Base-by-base conservation (phyloP, 371 early-diverging fungal species). In the Rhizopus microsporus region DNA sequence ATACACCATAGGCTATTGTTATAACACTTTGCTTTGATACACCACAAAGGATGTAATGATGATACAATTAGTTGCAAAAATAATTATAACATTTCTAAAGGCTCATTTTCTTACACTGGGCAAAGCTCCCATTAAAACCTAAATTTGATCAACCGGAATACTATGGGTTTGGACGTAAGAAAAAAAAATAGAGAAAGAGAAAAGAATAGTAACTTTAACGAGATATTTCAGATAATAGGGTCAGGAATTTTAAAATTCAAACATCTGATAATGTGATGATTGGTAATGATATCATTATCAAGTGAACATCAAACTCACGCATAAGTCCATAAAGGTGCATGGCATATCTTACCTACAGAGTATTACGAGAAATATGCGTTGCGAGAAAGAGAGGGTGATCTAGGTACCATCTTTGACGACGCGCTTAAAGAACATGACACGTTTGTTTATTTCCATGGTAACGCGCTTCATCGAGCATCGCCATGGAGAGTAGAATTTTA, bases 111-210 rank as follows among this genome's bases (percentile, higher is more conserved):
- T 52, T 71, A 7, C 63, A 78, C 44, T 73, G 75, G 78, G 43
- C 73, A 17, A 60, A 62, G 23, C 59, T 56, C 30, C 78, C 78
- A 4, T 51, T 65, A 15, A 15, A 35, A 29, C 39, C 71, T 7
- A 54, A 62, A 38, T 73, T 64, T 23, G 54, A 60, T 38, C 57
- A 57, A 33, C 75, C 68, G 10, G 78, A 78, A 40, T 63, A 61
- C 29, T 78, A 69, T 59, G 78, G 78, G 0, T 78, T 75, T 67
- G 75, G 68, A 44, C 78, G 78, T 78, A 67, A 40, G 73, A 44
- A 2, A 4, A 10, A 10, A 7, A 32, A 5, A 17, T 13, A 23
- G 23, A 23, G 23, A 23, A 0, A 23, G 23, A 23, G 23, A 23
- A 23, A 23, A 34, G n/a, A 16, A 54, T 29, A 10, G 40, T 31